Conservation (phyloP, 768 basidiomycete genomes). For the Infundibulicybe gibba region DNA sequence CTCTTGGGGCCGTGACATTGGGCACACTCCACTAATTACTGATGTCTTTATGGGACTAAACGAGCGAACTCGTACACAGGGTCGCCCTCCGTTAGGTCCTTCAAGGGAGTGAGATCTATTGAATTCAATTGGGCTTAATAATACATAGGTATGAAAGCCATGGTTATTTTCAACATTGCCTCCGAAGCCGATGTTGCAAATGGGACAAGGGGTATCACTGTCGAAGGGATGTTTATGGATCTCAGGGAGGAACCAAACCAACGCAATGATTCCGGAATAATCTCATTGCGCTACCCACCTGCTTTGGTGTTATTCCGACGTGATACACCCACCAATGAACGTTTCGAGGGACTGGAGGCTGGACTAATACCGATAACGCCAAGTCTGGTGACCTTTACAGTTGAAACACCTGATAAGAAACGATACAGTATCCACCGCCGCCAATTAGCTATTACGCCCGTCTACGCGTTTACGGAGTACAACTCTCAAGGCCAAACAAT, state of each 20-base stretch:
- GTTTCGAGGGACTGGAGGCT: no score
- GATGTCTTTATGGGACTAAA: no score
- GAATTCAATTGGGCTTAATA: constrained; percentile 23
- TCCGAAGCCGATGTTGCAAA: constrained; percentile 37
- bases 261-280: no score
- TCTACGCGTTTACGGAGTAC: constrained; percentile 40
- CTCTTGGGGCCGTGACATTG: no score
- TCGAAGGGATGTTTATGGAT: constrained; percentile 27
- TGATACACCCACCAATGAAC: constrained; percentile 6
- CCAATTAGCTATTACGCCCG: constrained; percentile 27
- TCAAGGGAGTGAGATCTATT: no score
- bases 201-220: constrained; percentile 29
- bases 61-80: no score
- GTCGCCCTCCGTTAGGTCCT: no score
- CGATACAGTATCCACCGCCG: constrained; percentile 8
- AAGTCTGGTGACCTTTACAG: constrained; percentile 1
- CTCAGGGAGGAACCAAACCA: no score
- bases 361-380: constrained; percentile 22
- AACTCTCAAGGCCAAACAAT: constrained; percentile 36
- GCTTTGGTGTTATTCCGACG: constrained; percentile 26
- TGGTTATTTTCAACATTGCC: constrained; percentile 31
- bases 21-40: no score
- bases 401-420: background rate
- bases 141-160: constrained; percentile 31
- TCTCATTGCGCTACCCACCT: constrained; percentile 31